These are phyloP conservation scores for Raddia distichophylla DNA, from an alignment of 176 grass and related monocot genomes.

Conservation along the genomic window DNA sequence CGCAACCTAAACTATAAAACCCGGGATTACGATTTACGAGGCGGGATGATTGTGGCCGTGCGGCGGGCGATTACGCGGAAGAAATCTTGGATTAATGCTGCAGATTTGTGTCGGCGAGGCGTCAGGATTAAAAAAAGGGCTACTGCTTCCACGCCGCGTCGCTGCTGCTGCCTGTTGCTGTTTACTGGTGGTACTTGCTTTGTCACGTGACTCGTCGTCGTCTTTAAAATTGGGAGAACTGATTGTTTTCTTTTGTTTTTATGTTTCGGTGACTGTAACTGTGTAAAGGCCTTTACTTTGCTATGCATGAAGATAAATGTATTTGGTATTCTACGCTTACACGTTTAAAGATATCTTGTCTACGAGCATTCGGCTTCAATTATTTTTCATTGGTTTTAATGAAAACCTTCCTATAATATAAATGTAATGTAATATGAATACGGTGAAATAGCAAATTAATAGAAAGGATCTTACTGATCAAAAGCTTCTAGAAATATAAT, in stretches of 20 bases:
- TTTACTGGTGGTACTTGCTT: neutral
- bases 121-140: neutral
- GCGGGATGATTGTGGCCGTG: neutral
- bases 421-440: no score
- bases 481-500: no score
- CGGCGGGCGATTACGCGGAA: neutral
- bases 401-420: no score
- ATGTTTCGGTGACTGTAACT: no score
- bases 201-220: conserved; percentile 21
- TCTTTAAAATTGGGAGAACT: neutral
- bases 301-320: neutral
- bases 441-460: no score
- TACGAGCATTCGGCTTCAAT: no score
- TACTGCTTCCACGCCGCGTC: neutral
- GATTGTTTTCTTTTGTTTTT: neutral
- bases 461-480: no score
- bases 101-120: conserved; percentile 44
- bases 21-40: neutral
- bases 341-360: no score
- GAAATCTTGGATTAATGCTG: conserved; percentile 32
- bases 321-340: no score
- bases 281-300: no score
- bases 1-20: neutral
- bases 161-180: neutral
- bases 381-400: no score